Base-by-base conservation (phyloP, 495 filamentous ascomycete species). In the Daldinia bambusicola region DNA sequence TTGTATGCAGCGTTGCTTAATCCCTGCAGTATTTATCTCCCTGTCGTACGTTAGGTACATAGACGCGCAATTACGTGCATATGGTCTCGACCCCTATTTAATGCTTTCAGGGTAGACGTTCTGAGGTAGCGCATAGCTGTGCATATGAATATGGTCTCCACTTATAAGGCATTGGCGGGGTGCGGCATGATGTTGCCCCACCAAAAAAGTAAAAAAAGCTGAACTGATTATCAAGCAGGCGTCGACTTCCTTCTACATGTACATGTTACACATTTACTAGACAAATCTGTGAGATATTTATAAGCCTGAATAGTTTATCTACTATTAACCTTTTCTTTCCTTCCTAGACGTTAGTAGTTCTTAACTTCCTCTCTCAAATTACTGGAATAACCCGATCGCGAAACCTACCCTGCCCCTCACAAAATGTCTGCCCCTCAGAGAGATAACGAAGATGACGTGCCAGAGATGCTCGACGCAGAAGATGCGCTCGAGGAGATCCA, bases 401-500 rank as follows among this genome's bases (percentile, higher is more conserved):
- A 48, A 20, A 48, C 43, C 43, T 22, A 48, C 43, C 43, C 41
- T 48, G 40, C 34, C 67, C 34, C 57, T 65, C 75, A 67, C 30
- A 55, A 26, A 26, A 77, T 77, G 75, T 76, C 75, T 60, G 68
- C 70, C 74, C 78, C 84, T 66, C 81, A 79, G 55, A 77, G 82
- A 71, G 83, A 83, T 34, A 85, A 84, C 53, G 75, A 81, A 55
- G 83, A 85, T 63, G 73, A 77, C 38, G 79, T 84, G 57, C 81
- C 78, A 68, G 87, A 90, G 63, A 86, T 91, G 78, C 84, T 94
- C 67, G 87, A 87, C 63, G 88, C 87, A 58, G 87, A 90, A 56
- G 92, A 95, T 71, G 89, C 89, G 43, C 87, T 89, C 50, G 92
- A 95, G 72, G 84, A 88, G 74, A 74, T 83, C 9, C 71, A 89